Evolutionary conservation across 1,284 basidiomycete genomes (phyloP).

Genomic region (Puccinia novopanici): DNA sequence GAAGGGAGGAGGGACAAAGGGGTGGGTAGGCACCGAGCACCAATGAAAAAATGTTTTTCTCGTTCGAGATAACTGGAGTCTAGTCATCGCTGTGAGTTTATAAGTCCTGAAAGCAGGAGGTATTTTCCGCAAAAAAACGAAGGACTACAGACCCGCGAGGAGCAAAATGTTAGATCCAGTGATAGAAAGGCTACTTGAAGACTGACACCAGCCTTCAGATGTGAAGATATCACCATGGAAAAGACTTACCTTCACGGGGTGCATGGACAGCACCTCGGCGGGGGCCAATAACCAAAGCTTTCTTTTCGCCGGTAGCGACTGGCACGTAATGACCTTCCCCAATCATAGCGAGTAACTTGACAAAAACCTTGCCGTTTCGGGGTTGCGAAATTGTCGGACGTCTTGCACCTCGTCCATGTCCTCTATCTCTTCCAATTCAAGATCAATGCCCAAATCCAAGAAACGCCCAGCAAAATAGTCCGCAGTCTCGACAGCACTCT

Average conservation of each 20-base stretch:
- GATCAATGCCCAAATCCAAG: conserved; percentile 18
- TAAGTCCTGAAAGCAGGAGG: conserved; percentile 17
- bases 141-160: conserved; percentile 14
- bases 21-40: conserved; percentile 13
- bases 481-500: conserved; percentile 29
- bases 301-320: conserved; percentile 34
- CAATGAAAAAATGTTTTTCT: background rate
- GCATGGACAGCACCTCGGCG: conserved; percentile 44
- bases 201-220: background rate
- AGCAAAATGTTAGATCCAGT: background rate
- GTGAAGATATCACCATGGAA: background rate
- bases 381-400: conserved; percentile 21
- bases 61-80: background rate
- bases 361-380: background rate
- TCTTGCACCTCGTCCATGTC: conserved; percentile 27
- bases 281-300: conserved; percentile 33
- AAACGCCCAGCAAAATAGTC: conserved; percentile 29
- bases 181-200: background rate
- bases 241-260: conserved; percentile 37
- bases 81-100: background rate
- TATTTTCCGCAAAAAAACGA: conserved; percentile 28
- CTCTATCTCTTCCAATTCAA: conserved; percentile 35
- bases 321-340: conserved; percentile 45
- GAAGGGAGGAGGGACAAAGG: background rate
- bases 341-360: conserved; percentile 33